Conservation (phyloP, 208 protist species). For the Crithidia bombi region DNA sequence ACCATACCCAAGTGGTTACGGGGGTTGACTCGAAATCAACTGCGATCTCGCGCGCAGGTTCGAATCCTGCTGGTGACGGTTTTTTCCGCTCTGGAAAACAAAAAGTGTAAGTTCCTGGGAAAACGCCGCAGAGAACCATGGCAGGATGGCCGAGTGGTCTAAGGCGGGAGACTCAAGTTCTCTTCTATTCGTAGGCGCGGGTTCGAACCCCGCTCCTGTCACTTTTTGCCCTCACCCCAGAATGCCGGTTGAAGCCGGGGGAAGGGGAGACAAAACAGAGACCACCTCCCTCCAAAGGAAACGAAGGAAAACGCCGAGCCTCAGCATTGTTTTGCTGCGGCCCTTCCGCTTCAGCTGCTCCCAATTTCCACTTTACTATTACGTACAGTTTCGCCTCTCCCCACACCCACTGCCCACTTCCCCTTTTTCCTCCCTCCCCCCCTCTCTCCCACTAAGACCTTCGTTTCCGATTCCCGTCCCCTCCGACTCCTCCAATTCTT, state of each 20-base stretch:
- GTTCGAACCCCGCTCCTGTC: slow-evolving; percentile 87
- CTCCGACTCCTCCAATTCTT: no score
- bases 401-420: no score
- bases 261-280: not conserved
- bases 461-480: no score
- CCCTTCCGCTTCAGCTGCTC: no score
- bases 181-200: slow-evolving; percentile 87
- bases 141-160: slow-evolving; percentile 86
- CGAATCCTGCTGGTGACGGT: slow-evolving; percentile 81
- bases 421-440: no score
- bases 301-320: no score
- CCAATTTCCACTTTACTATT: no score
- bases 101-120: no score
- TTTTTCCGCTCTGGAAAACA: no score
- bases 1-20: slow-evolving; percentile 92
- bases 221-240: slow-evolving; percentile 40
- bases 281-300: not conserved
- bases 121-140: slow-evolving; percentile 6
- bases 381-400: no score
- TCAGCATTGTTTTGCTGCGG: no score
- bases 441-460: no score
- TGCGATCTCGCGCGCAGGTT: slow-evolving; percentile 91
- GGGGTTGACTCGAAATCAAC: slow-evolving; percentile 89
- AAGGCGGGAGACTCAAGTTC: slow-evolving; percentile 88
- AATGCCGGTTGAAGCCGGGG: not conserved